phyloP scores from a whole-genome alignment of 257 asterid genomes.

The Scutellaria minor region DNA sequence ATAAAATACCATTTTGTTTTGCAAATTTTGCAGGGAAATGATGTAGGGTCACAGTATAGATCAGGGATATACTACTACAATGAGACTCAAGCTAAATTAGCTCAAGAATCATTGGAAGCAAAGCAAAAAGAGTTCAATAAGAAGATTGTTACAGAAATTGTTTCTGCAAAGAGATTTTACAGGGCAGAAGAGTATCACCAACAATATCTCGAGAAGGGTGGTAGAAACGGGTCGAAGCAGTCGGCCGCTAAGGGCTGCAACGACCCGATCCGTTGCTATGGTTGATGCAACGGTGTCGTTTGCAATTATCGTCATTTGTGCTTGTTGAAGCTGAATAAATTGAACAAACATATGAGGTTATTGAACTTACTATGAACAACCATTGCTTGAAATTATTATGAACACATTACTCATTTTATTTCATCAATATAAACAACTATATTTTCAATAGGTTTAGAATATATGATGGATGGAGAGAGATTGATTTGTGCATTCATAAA shows the following conservation, averaged over 20 bases:
- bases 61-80: constrained; percentile 78
- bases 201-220: constrained; percentile 86
- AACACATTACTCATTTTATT: no score
- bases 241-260: constrained; percentile 86
- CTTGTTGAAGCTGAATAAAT: no score
- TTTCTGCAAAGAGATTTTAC: constrained; percentile 74
- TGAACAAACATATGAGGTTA: neutral
- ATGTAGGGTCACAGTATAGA: constrained; percentile 78
- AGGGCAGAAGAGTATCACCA: constrained; percentile 90
- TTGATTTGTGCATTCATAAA: no score
- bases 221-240: constrained; percentile 57
- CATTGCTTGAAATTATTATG: neutral
- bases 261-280: constrained; percentile 84
- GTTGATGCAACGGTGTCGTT: constrained; percentile 41
- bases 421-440: no score
- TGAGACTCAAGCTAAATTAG: constrained; percentile 58
- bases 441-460: no score
- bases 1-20: neutral
- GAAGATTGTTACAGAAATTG: constrained; percentile 69
- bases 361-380: neutral
- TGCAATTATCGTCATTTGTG: no score
- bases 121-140: constrained; percentile 54
- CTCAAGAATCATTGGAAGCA: constrained; percentile 63
- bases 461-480: no score
- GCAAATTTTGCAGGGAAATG: constrained; percentile 52